Base-by-base conservation (phyloP, 169 alveolate species). In the Cryptosporidium baileyi region DNA sequence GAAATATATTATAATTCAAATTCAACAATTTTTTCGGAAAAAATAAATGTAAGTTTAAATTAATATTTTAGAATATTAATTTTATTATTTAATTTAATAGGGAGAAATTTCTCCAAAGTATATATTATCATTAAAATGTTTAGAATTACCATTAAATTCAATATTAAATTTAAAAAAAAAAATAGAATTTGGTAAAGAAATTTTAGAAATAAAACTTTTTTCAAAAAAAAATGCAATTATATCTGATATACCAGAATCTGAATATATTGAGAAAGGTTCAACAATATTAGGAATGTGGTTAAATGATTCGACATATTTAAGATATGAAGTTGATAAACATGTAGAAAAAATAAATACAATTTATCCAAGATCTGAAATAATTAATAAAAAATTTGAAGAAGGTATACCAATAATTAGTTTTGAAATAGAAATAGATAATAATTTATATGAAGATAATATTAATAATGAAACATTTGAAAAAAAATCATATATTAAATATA, bases 51-150 rank as follows among this genome's bases (percentile, higher is more conserved):
- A 74, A 59, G 85, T 57, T 17, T 15, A 57, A 57, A 5, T 57
- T 15, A 17, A 5, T 15, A 57, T 15, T 17, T 30, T 11, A 57
- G 8, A 57, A 26, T n/a, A 47, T n/a, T 57, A 8, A 57, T 8
- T 0, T 11, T 52, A 57, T 57, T 17, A 24, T 11, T 28, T 0
- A 57, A 24, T 2, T 74, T 57, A 52, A 6, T 34, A 74, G 85
- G 61, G 85, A 2, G 19, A 28, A 52, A 51, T 54, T 41, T 19
- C 74, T 6, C 85, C 85, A n/a, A 74, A 57, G 85, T 54, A 74
- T 26, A 51, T 74, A 40, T 47, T 74, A 7, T 74, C 85, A 34
- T 74, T 74, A 24, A 19, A 15, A 19, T 74, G 85, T 57, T 17
- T 34, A 44, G 60, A 74, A 30, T 51, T 36, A 9, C 85, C 81